These are phyloP conservation scores for Penicillium coprophilum DNA, from an alignment of 495 filamentous ascomycete species.

Conservation along the genomic window DNA sequence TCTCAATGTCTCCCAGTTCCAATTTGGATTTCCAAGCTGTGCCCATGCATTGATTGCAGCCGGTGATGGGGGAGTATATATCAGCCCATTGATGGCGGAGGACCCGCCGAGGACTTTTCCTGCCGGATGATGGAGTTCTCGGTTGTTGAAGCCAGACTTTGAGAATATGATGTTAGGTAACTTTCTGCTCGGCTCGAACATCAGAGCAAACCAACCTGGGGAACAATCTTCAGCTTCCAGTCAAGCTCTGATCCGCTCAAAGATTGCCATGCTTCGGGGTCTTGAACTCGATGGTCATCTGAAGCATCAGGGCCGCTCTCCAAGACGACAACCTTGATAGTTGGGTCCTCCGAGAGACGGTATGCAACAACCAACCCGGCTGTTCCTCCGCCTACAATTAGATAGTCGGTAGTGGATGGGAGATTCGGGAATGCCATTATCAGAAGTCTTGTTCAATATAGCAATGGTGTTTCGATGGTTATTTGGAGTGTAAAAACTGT, in stretches of 20 bases:
- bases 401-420: conserved; percentile 27
- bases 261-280: conserved; percentile 40
- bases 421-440: conserved; percentile 4
- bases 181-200: background rate
- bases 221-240: conserved; percentile 52
- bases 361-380: conserved; percentile 50
- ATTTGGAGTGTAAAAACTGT: no score
- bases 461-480: no score
- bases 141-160: conserved; percentile 26
- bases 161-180: conserved; percentile 1
- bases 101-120: conserved; percentile 39
- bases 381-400: conserved; percentile 47
- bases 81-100: conserved; percentile 32
- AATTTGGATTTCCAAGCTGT: conserved; percentile 52
- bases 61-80: conserved; percentile 33
- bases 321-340: conserved; percentile 48
- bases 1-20: conserved; percentile 49
- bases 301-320: conserved; percentile 52
- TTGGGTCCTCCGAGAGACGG: conserved; percentile 45
- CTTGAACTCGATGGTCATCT: conserved; percentile 41
- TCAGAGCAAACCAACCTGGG: conserved; percentile 40
- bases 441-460: background rate
- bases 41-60: conserved; percentile 54
- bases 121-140: conserved; percentile 23
- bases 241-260: conserved; percentile 50